These are phyloP conservation scores for Penstemon eatonii DNA, from an alignment of 257 asterid species.

Conservation along the genomic window DNA sequence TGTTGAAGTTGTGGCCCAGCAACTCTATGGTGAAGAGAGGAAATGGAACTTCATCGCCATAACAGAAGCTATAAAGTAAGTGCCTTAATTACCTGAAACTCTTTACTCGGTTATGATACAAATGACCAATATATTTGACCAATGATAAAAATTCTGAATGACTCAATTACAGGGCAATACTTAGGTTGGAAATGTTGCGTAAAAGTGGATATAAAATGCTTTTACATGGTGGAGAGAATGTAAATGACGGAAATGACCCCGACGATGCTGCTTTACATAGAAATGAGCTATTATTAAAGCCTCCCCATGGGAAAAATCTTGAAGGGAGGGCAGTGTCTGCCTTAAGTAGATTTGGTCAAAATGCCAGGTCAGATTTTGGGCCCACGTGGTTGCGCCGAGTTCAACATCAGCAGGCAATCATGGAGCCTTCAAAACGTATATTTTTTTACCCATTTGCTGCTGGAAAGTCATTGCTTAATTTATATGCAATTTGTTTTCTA, in stretches of 20 bases:
- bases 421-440: constrained; percentile 61
- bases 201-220: constrained; percentile 87
- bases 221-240: constrained; percentile 86
- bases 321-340: constrained; percentile 96
- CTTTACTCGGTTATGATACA: neutral
- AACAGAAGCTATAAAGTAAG: constrained; percentile 82
- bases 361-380: constrained; percentile 65
- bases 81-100: constrained; percentile 1
- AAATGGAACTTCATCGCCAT: constrained; percentile 87
- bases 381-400: constrained; percentile 80
- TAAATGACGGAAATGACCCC: constrained; percentile 39
- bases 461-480: constrained; percentile 2
- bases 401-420: constrained; percentile 67
- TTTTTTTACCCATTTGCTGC: neutral
- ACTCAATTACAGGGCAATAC: constrained; percentile 59
- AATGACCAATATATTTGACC: constrained; percentile 3
- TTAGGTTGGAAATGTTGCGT: constrained; percentile 64
- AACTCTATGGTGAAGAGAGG: constrained; percentile 71
- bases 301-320: constrained; percentile 48
- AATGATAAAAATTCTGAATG: constrained; percentile 22
- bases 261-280: constrained; percentile 38
- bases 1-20: constrained; percentile 91
- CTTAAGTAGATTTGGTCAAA: constrained; percentile 81
- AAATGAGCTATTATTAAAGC: constrained; percentile 34
- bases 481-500: constrained; percentile 10